Evolutionary conservation across 179 eudicot species (phyloP).

Genomic region (Heliamphora pulchella): DNA sequence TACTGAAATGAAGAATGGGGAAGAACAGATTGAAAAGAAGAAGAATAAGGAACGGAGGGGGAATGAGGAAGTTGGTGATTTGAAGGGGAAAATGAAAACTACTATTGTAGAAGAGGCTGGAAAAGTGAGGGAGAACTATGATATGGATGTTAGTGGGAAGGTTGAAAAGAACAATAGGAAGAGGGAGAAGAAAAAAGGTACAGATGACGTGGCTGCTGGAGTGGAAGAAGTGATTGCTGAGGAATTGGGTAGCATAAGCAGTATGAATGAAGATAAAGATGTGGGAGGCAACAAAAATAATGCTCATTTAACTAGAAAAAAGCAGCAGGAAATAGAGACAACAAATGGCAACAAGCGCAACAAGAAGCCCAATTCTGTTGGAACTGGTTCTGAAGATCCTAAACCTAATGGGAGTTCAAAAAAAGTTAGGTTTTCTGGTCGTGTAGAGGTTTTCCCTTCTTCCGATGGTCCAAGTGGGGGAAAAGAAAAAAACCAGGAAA

Average conservation of each 20-base stretch:
- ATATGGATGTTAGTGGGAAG: too few species aligned
- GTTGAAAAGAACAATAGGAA: too few species aligned
- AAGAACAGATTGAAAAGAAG: background rate
- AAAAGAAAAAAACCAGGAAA: slow-evolving; percentile 3
- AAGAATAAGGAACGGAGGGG: background rate
- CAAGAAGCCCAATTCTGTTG: background rate
- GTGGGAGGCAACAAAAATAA: background rate
- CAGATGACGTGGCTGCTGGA: background rate
- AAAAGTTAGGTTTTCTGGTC: slow-evolving; percentile 26
- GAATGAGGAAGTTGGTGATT: too few species aligned
- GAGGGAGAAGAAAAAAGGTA: too few species aligned
- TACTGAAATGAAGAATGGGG: background rate
- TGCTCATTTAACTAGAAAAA: background rate
- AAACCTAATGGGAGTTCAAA: slow-evolving; percentile 15
- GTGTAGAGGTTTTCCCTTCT: slow-evolving; percentile 25
- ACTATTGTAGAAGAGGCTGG: too few species aligned
- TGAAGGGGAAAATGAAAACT: too few species aligned
- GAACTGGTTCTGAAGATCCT: slow-evolving; percentile 12
- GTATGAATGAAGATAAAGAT: too few species aligned
- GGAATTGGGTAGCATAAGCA: background rate
- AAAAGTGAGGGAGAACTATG: too few species aligned
- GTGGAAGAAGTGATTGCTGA: background rate
- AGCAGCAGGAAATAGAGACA: background rate
- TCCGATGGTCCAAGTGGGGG: slow-evolving; percentile 14
- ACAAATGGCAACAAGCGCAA: background rate